Base-by-base conservation (phyloP, 495 filamentous ascomycete species). In the Letharia lupina region DNA sequence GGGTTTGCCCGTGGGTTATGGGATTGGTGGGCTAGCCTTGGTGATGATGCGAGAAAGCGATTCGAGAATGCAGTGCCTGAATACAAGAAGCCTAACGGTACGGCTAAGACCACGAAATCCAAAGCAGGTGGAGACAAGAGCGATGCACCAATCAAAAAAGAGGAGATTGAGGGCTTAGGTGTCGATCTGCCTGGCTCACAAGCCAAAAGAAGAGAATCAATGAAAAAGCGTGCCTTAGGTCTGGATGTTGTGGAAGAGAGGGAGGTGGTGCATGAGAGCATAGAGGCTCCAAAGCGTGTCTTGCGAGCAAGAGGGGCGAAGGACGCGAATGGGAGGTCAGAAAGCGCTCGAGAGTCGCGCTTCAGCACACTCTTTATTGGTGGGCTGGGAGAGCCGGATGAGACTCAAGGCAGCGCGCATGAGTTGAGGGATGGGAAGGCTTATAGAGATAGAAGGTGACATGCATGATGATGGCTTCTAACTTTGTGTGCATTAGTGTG, bases 1-100 rank as follows among this genome's bases (percentile, higher is more conserved):
- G 74, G 72, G 28, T 83, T 82, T 73, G 83, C 84, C n/a, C 73
- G 76, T 59, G 76, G 70, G 33, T 71, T 90, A 67, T 82, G 80
- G 66, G 69, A 64, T 41, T 86, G 84, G 84, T 87, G 81, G 75
- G 68, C 60, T 13, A 67, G 64, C 28, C 64, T 79, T 33, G 73
- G 74, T 61, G 58, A 67, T 13, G 56, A 60, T 48, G 70, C 64
- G n/a, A 73, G 76, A 60, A 73, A 67, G 59, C 73, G 71, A 48
- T 68, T 79, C 37, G 67, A 66, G 33, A 70, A 70, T 45, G 73
- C 70, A 15, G 59, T 61, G 15, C 63, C 62, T 4, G 61, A 60
- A 50, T 41, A 68, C 28, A 44, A 50, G 44, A 66, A 52, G 18
- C 64, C 52, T 70, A 74, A 45, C 77, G 78, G 79, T 77, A 78